Evolutionary conservation across 2,329 filamentous ascomycete species (phyloP).

Genomic region (Hypoxylon sp.): DNA sequence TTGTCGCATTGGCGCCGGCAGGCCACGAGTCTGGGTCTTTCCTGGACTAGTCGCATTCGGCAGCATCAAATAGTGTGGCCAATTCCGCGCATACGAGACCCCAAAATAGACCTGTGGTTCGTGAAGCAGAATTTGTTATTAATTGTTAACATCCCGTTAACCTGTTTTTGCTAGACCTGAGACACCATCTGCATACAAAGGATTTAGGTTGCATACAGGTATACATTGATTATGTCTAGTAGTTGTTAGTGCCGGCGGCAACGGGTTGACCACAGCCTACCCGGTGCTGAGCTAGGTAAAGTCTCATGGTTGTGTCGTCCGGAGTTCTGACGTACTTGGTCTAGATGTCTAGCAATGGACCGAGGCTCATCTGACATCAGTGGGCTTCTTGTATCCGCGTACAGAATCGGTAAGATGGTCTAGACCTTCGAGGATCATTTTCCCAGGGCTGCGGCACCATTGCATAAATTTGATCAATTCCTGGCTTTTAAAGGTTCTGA

Average conservation of each 20-base stretch:
- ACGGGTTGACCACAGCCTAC: background rate
- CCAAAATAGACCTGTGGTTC: conserved; percentile 11
- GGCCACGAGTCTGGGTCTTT: background rate
- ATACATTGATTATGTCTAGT: background rate
- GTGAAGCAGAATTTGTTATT: conserved; percentile 12
- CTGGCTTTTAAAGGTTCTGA: conserved; percentile 32
- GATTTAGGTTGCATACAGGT: conserved; percentile 4
- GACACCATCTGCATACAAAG: conserved; percentile 24
- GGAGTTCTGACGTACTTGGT: conserved; percentile 9
- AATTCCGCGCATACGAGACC: conserved; percentile 28
- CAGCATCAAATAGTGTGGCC: conserved; percentile 29
- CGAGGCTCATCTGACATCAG: conserved; percentile 28
- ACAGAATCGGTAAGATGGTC: conserved; percentile 23
- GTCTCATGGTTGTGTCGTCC: conserved; percentile 3
- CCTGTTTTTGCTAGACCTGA: conserved; percentile 16
- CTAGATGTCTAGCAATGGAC: conserved; percentile 1
- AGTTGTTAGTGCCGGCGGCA: background rate
- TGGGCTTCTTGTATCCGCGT: conserved; percentile 17
- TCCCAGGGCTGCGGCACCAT: conserved; percentile 28
- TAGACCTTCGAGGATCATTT: conserved; percentile 27
- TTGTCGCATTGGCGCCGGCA: conserved; percentile 37
- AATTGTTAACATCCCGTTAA: background rate
- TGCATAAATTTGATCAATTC: conserved; percentile 12
- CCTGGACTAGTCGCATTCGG: conserved; percentile 27
- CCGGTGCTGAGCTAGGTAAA: background rate